Evolutionary conservation across 345 rosid species (phyloP).

Genomic region (Cardamine chenopodiifolia): DNA sequence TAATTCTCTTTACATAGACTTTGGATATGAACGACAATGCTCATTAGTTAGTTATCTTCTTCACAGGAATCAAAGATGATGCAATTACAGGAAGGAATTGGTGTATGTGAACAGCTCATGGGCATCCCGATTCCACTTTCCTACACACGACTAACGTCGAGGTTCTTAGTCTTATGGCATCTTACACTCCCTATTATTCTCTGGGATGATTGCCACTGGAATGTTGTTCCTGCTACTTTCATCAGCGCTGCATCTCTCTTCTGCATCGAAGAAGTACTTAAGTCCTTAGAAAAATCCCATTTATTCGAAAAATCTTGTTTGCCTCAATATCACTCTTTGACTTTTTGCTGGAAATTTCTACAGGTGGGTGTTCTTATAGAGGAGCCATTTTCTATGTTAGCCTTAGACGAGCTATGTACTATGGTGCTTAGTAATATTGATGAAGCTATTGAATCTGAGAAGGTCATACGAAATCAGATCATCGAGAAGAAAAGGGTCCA

Average conservation of each 20-base stretch:
- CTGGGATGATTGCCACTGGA: slow-evolving; percentile 99
- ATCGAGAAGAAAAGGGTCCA: slow-evolving; percentile 49
- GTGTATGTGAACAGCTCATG: slow-evolving; percentile 80
- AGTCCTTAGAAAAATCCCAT: not conserved
- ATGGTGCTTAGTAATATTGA: slow-evolving; percentile 53
- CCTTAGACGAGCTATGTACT: slow-evolving; percentile 78
- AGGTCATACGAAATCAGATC: slow-evolving; percentile 54
- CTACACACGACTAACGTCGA: slow-evolving; percentile 88
- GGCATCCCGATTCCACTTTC: slow-evolving; percentile 93
- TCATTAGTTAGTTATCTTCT: slow-evolving; percentile 6
- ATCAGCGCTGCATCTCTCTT: slow-evolving; percentile 93
- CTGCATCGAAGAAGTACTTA: slow-evolving; percentile 91
- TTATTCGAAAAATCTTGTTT: not conserved
- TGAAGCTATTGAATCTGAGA: slow-evolving; percentile 64
- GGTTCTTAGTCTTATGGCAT: slow-evolving; percentile 96
- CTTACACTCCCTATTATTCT: slow-evolving; percentile 88
- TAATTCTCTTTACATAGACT: not conserved
- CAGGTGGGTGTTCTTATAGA: slow-evolving; percentile 98
- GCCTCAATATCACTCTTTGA: not conserved
- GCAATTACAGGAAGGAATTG: slow-evolving; percentile 85
- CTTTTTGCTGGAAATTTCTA: slow-evolving; percentile 21
- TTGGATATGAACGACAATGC: not conserved
- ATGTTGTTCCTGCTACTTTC: slow-evolving; percentile 93
- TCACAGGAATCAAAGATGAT: slow-evolving; percentile 72
- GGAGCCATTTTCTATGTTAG: slow-evolving; percentile 94